Conservation (phyloP, 1,284 basidiomycete species). For the Ceratobasidium sp. region DNA sequence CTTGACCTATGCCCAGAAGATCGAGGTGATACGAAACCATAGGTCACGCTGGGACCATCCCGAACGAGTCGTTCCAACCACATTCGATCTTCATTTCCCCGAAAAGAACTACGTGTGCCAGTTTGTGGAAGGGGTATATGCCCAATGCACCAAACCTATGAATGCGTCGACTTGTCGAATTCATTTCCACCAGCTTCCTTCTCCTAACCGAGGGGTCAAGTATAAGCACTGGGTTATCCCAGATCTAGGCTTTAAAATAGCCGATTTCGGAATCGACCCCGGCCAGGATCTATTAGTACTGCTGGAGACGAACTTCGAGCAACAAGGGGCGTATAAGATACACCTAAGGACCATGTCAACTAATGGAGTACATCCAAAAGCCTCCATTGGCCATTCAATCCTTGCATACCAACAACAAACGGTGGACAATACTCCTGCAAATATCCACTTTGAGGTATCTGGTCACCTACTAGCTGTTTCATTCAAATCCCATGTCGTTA, state of each 20-base stretch:
- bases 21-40: not conserved
- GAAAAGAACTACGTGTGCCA: slow-evolving; percentile 16
- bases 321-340: slow-evolving; percentile 16
- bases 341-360: slow-evolving; percentile 32
- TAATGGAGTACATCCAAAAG: slow-evolving; percentile 9
- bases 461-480: slow-evolving; percentile 21
- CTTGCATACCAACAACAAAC: not conserved
- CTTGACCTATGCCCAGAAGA: slow-evolving; percentile 20
- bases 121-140: slow-evolving; percentile 20
- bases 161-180: not conserved
- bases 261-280: slow-evolving; percentile 16
- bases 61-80: not conserved
- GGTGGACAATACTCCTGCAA: not conserved
- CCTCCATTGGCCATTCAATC: not conserved
- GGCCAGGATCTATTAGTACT: slow-evolving; percentile 23
- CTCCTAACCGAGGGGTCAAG: slow-evolving; percentile 2
- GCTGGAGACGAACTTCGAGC: not conserved
- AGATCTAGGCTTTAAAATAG: not conserved
- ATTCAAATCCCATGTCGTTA: slow-evolving; percentile 24
- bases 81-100: not conserved
- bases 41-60: not conserved
- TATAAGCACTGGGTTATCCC: slow-evolving; percentile 20
- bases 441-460: slow-evolving; percentile 13
- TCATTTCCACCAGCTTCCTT: slow-evolving; percentile 31
- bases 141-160: not conserved